Conservation (phyloP, 352 stramenopile species). For the Thraustotheca clavata region DNA sequence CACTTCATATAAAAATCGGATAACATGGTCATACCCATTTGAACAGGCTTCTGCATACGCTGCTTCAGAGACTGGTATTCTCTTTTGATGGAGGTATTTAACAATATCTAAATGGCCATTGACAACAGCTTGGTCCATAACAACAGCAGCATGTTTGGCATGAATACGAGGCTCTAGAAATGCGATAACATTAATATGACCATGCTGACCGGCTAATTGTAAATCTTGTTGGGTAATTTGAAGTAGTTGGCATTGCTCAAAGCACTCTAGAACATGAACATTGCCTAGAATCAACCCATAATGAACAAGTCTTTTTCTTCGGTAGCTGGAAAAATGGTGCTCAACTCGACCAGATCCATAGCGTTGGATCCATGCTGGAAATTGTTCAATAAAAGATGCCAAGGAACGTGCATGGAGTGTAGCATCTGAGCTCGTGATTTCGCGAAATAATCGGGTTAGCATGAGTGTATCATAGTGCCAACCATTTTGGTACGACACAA, state of each 20-base stretch:
- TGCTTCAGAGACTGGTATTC: background rate
- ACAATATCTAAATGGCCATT: constrained; percentile 11
- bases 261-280: background rate
- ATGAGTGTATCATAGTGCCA: background rate
- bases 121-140: constrained; percentile 5
- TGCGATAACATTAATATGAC: background rate
- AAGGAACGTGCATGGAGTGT: background rate
- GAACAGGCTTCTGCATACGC: background rate
- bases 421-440: background rate
- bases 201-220: background rate
- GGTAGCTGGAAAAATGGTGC: background rate
- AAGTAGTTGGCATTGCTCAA: background rate
- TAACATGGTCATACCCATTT: background rate
- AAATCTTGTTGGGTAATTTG: background rate
- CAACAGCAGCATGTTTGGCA: background rate
- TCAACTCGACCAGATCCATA: background rate
- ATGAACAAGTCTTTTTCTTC: background rate
- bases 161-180: background rate
- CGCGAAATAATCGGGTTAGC: background rate
- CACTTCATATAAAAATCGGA: background rate
- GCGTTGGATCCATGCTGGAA: background rate
- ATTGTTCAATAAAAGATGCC: background rate
- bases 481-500: background rate
- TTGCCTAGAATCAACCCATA: background rate
- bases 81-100: background rate